Conservation (phyloP, 495 filamentous ascomycete species). For the Terfezia claveryi region DNA sequence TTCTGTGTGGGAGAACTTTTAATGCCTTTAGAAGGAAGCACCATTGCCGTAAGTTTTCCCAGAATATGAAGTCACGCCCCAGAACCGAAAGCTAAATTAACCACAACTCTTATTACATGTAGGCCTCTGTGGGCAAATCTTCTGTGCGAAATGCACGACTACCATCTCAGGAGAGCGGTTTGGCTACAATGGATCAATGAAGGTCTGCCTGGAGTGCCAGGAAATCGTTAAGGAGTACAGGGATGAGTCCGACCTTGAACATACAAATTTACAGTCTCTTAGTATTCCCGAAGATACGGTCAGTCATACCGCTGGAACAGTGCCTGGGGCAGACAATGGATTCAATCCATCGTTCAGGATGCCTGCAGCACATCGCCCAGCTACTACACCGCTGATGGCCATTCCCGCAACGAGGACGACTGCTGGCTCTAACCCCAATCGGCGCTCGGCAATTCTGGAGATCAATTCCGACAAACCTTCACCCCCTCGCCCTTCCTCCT, state of each 20-base stretch:
- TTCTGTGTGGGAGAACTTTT: conserved; percentile 63
- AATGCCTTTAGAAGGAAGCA: conserved; percentile 89
- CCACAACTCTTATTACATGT: neutral
- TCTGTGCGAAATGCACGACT: conserved; percentile 88
- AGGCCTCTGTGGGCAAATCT: conserved; percentile 75
- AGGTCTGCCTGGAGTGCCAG: conserved; percentile 91
- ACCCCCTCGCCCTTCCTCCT: conserved; percentile 62
- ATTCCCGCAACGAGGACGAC: conserved; percentile 71
- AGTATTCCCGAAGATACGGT: conserved; percentile 4
- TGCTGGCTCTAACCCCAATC: conserved; percentile 49
- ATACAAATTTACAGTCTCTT: conserved; percentile 35
- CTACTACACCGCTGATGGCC: conserved; percentile 43
- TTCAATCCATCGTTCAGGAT: conserved; percentile 10
- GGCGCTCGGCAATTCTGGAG: conserved; percentile 73
- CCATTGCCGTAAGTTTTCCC: conserved; percentile 50
- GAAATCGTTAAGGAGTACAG: conserved; percentile 74
- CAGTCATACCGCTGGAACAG: conserved; percentile 11
- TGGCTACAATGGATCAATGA: conserved; percentile 62
- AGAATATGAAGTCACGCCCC: neutral
- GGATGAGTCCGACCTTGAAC: conserved; percentile 65
- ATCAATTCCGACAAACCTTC: conserved; percentile 55
- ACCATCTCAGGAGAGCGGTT: conserved; percentile 68
- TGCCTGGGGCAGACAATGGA: conserved; percentile 18
- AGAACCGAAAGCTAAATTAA: neutral
- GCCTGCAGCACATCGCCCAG: conserved; percentile 13